phyloP scores from a whole-genome alignment of 2,329 filamentous ascomycete genomes.

The Colletotrichum eremochloae region DNA sequence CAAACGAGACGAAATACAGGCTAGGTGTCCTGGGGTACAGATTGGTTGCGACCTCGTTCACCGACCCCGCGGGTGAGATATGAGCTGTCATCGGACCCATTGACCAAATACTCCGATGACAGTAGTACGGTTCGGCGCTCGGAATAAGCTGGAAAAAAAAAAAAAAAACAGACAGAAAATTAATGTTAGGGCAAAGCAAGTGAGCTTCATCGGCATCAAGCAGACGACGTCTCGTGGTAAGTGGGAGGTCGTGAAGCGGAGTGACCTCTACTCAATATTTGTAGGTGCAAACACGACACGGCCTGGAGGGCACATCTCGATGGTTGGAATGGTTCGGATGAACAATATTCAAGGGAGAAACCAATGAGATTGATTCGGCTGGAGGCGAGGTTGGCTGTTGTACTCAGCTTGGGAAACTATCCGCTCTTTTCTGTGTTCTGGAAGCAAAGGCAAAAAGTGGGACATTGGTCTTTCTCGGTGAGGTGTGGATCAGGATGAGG shows the following conservation, averaged over 20 bases:
- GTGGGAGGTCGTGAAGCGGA: not conserved
- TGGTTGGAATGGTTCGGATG: conserved; percentile 3
- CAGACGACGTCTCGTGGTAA: not conserved
- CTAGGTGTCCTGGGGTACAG: not conserved
- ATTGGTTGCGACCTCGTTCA: conserved; percentile 6
- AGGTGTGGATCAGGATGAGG: conserved; percentile 3
- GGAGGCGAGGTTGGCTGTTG: not conserved
- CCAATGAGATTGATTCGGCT: not conserved
- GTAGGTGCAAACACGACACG: not conserved
- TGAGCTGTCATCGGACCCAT: conserved; percentile 32
- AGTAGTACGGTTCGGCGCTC: conserved; percentile 17
- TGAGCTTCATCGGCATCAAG: not conserved
- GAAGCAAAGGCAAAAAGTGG: conserved; percentile 9
- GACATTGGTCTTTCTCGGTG: not conserved
- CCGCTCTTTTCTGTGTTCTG: conserved; percentile 5
- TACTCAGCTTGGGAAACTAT: not conserved
- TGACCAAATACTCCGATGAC: not conserved
- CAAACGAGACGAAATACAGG: not conserved
- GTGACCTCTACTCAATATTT: not conserved
- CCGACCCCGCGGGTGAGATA: conserved; percentile 13
- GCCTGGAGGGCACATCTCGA: not conserved
- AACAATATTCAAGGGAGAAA: not conserved
- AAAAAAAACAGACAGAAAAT: not conserved
- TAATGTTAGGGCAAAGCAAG: not conserved
- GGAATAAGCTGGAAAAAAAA: not conserved